Evolutionary conservation across 345 rosid genomes (phyloP), one percentile per base, ranked within the genome.

Genomic region (Cardiospermum halicacabum): DNA sequence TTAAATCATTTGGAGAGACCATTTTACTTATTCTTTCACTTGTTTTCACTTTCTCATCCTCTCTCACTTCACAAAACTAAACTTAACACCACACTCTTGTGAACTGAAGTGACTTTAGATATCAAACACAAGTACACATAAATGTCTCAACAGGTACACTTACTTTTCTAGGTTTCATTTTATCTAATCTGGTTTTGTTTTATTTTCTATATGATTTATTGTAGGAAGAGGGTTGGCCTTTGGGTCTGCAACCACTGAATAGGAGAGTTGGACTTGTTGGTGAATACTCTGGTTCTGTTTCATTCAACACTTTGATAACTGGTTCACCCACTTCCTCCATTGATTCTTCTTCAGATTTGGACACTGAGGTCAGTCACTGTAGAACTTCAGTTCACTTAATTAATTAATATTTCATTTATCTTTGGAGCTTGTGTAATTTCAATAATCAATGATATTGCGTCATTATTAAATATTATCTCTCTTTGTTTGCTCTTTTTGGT

Each of bases 281-380:
- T 53, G 79, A 67, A 5, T 48, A 43, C 54, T 66, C 81, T 16
- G 78, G 84, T 16, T 82, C 84, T 39, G 65, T 72, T 2, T 77
- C 86, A 32, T 75, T 76, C 65, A 76, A 76, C 62, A 77, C 86
- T 19, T 74, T 79, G 43, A 71, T 77, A 56, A 70, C 82, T 16
- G 80, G 73, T 54, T 82, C 82, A 34, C 80, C 83, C 22, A 62
- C 65, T 63, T 77, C 82, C 21, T 75, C 75, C 12, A 69, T 78
- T 0, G 86, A 72, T 76, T 76, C 78, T 30, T 81, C 83, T 0
- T 82, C 85, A 15, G 86, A 81, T 76, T 78, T 83, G 55, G 86
- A 83, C 76, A 77, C 86, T 0, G 79, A 78, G 86, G 88, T 85
- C 69, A 78, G 87, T 77, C 25, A n/a, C n/a, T n/a, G n/a, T n/a